Percentiles rank a stretch among this genome's conserved stretches.
Evolutionary conservation across 306 rosid genomes (phyloP).

Genomic region (Carpinus fangiana): DNA sequence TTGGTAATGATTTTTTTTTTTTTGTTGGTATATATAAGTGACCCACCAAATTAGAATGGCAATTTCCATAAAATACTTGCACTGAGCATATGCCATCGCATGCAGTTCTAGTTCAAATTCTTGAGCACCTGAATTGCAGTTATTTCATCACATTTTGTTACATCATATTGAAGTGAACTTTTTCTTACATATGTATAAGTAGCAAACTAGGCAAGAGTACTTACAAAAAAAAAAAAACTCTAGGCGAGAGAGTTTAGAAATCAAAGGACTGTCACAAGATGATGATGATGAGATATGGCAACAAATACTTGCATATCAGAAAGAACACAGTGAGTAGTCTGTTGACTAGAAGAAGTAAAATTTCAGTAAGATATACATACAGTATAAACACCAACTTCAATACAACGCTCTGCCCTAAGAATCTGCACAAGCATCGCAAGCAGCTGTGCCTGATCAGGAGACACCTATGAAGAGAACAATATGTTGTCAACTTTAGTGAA

Average conservation of each 20-base stretch:
- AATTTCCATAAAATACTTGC: neutral
- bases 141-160: neutral
- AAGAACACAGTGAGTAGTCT: conserved; percentile 4
- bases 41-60: neutral
- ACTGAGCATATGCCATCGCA: neutral
- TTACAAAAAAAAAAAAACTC: too few relatives aligned
- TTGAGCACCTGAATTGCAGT: neutral
- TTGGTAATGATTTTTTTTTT: too few relatives aligned
- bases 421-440: conserved; percentile 92
- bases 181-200: neutral
- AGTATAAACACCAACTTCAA: conserved; percentile 95
- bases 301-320: conserved; percentile 8
- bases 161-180: neutral
- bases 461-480: conserved; percentile 53
- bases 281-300: conserved; percentile 8
- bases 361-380: conserved; percentile 42
- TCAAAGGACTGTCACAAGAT: neutral
- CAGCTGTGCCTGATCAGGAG: conserved; percentile 96
- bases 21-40: neutral
- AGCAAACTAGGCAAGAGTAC: neutral
- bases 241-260: neutral
- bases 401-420: conserved; percentile 86
- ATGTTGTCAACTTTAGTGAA: conserved; percentile 28
- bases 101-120: neutral
- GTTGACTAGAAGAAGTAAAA: conserved; percentile 1